Percentiles rank a stretch among this genome's conserved stretches.
These are phyloP conservation scores for Pleomassaria siparia DNA, from an alignment of 2,329 filamentous ascomycete species.

Conservation along the genomic window DNA sequence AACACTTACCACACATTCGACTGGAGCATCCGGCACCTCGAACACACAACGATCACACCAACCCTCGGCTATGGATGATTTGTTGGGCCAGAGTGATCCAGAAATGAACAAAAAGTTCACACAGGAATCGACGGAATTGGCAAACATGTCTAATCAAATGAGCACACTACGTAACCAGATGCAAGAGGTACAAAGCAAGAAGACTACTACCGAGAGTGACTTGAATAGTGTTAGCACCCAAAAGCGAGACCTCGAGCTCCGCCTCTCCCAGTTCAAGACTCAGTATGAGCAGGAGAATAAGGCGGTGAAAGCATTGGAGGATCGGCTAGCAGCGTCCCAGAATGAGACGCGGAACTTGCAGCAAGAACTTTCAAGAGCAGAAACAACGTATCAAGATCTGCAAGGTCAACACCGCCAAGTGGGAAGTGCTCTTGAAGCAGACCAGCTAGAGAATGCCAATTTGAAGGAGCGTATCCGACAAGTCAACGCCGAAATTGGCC, in stretches of 20 bases:
- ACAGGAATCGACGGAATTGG: slow-evolving; percentile 86
- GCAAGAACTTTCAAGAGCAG: slow-evolving; percentile 78
- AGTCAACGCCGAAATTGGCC: slow-evolving; percentile 78
- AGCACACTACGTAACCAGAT: slow-evolving; percentile 89
- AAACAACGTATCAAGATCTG: slow-evolving; percentile 78
- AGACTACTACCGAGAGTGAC: slow-evolving; percentile 76
- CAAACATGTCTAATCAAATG: slow-evolving; percentile 95
- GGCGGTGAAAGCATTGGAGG: slow-evolving; percentile 80
- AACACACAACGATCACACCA: slow-evolving; percentile 46
- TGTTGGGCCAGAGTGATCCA: slow-evolving; percentile 83
- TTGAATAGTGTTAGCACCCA: slow-evolving; percentile 79
- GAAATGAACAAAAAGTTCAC: slow-evolving; percentile 87
- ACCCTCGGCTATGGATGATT: slow-evolving; percentile 69
- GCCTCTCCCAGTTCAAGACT: slow-evolving; percentile 79
- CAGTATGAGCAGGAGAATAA: slow-evolving; percentile 94
- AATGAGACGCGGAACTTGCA: slow-evolving; percentile 83
- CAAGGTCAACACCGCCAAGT: slow-evolving; percentile 80
- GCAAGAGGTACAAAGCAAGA: slow-evolving; percentile 86
- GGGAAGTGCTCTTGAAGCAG: slow-evolving; percentile 72
- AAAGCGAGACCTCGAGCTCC: slow-evolving; percentile 89
- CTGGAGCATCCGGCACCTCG: slow-evolving; percentile 60
- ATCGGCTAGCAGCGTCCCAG: slow-evolving; percentile 73
- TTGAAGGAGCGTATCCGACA: slow-evolving; percentile 86
- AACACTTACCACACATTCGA: slow-evolving; percentile 73
- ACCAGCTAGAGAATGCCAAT: slow-evolving; percentile 83